Evolutionary conservation across 2,329 filamentous ascomycete species (phyloP).

Genomic region (Xylariomycetidae sp.): DNA sequence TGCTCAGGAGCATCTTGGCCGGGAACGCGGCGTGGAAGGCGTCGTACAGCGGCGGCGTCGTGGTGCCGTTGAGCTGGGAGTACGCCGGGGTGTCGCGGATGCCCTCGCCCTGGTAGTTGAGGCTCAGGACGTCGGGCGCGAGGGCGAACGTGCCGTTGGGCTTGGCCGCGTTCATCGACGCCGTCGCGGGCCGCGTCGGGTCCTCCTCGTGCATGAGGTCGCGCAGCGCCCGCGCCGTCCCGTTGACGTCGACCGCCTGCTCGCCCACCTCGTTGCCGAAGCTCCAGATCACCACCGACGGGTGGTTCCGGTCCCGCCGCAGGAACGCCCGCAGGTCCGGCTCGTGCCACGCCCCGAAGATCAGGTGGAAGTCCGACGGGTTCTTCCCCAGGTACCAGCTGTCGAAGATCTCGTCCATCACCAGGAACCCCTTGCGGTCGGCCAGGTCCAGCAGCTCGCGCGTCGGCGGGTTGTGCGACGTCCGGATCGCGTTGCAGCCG

Average conservation of each 20-base stretch:
- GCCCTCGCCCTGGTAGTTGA: slow-evolving; percentile 55
- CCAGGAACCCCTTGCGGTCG: slow-evolving; percentile 44
- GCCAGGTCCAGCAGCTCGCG: slow-evolving; percentile 45
- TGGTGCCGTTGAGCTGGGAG: slow-evolving; percentile 24
- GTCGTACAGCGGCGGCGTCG: slow-evolving; percentile 23
- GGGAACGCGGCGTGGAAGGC: slow-evolving; percentile 41
- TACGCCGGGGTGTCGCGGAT: slow-evolving; percentile 26
- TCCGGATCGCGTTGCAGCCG: slow-evolving; percentile 46
- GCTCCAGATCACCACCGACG: slow-evolving; percentile 48
- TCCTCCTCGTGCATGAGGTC: slow-evolving; percentile 43
- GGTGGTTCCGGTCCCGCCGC: slow-evolving; percentile 51
- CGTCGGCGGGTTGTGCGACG: slow-evolving; percentile 49
- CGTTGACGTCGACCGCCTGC: slow-evolving; percentile 26
- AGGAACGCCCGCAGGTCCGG: slow-evolving; percentile 46
- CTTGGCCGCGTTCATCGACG: slow-evolving; percentile 42
- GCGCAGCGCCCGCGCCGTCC: slow-evolving; percentile 28
- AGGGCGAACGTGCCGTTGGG: slow-evolving; percentile 34
- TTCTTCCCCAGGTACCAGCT: slow-evolving; percentile 43
- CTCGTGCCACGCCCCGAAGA: slow-evolving; percentile 51
- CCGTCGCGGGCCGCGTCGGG: slow-evolving; percentile 38
- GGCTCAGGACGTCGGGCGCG: slow-evolving; percentile 41
- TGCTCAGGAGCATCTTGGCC: slow-evolving; percentile 40
- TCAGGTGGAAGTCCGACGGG: slow-evolving; percentile 43
- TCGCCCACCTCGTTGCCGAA: slow-evolving; percentile 51
- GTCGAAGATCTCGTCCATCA: slow-evolving; percentile 52